Evolutionary conservation across 139 green algal species (phyloP).

Genomic region (Gonium pectorale): DNA sequence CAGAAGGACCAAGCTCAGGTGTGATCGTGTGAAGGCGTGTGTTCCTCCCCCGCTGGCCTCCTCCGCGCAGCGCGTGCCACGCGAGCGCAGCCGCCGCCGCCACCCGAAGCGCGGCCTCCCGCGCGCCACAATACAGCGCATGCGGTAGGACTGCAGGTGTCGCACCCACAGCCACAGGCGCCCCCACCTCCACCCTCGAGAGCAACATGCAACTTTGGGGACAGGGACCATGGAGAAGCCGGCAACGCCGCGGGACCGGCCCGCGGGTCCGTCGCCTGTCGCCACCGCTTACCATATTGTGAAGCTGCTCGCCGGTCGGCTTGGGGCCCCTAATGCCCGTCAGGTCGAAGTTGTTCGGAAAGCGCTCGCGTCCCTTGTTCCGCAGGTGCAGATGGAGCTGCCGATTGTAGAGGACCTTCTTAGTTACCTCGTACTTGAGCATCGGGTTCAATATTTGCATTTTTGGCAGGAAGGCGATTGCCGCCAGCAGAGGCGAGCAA

Average conservation of each 20-base stretch:
- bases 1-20: no score
- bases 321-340: not conserved
- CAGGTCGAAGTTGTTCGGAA: not conserved
- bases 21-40: no score
- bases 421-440: constrained; percentile 1
- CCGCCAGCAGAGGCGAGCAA: not conserved
- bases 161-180: not conserved
- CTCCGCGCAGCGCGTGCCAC: no score
- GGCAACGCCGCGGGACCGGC: not conserved
- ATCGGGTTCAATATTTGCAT: not conserved
- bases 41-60: no score
- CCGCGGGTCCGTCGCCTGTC: no score
- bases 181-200: not conserved
- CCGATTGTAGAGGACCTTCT: not conserved
- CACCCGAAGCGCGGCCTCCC: no score
- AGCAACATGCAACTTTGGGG: not conserved
- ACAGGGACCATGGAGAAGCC: not conserved
- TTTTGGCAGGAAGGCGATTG: constrained; percentile 5
- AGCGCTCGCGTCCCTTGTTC: not conserved
- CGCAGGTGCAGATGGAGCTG: constrained; percentile 12
- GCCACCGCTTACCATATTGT: constrained; percentile 26
- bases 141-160: not conserved
- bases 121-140: not conserved
- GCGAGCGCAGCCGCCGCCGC: no score
- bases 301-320: not conserved